Conservation (phyloP, 441 rosid genomes). For the Flueggea neowawraea region DNA sequence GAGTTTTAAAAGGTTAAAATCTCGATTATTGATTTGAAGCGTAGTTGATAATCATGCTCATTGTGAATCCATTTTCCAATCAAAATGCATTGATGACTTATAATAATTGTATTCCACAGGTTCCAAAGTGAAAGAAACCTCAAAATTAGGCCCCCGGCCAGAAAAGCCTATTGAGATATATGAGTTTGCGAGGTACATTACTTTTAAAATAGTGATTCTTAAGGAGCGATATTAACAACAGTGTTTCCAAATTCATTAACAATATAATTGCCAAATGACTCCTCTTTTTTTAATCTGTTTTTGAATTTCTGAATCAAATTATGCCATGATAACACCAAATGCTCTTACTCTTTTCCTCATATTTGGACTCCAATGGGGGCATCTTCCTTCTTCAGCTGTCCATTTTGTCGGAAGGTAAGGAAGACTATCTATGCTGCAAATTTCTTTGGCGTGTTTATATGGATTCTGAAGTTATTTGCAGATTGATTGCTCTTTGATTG, state of each 20-base stretch:
- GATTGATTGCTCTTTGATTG: neutral
- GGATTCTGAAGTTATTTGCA: neutral
- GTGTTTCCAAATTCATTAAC: neutral
- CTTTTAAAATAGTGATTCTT: neutral
- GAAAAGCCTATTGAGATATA: conserved; percentile 94
- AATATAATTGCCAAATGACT: neutral
- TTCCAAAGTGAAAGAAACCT: conserved; percentile 63
- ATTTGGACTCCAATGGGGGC: conserved; percentile 5
- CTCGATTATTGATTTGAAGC: neutral
- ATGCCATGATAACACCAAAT: conserved; percentile 16
- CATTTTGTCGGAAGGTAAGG: conserved; percentile 95
- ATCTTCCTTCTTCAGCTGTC: conserved; percentile 58
- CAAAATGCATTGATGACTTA: too few species aligned
- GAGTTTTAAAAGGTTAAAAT: neutral
- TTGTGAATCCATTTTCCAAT: neutral
- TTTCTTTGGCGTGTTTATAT: neutral
- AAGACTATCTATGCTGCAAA: neutral
- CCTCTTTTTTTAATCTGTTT: neutral
- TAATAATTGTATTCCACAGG: conserved; percentile 32
- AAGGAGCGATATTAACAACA: too few species aligned
- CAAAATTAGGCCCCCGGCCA: conserved; percentile 85
- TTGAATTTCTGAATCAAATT: conserved; percentile 1
- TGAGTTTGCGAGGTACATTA: conserved; percentile 85
- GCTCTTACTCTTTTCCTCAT: conserved; percentile 15
- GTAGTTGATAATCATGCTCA: neutral